A percentile compares a stretch with the other conserved stretches of the same genome.
Conservation (phyloP, 169 alveolate species). For the Babesia microti region DNA sequence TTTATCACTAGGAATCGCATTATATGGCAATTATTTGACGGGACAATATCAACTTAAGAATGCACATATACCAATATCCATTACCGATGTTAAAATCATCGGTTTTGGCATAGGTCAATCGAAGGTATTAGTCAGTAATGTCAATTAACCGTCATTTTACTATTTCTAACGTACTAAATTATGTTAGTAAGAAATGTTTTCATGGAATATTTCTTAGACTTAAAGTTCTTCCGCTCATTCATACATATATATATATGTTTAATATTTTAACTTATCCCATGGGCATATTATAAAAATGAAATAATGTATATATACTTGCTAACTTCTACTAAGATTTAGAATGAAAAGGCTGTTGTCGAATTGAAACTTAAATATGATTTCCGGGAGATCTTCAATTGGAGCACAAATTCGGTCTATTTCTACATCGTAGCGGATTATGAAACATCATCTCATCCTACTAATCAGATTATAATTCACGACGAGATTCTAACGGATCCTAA, state of each 20-base stretch:
- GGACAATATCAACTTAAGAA: slow-evolving; percentile 9
- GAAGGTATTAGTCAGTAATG: no score
- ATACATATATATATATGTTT: no score
- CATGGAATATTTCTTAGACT: no score
- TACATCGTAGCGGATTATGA: slow-evolving; percentile 41
- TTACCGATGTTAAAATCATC: slow-evolving; percentile 16
- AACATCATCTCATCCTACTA: slow-evolving; percentile 17
- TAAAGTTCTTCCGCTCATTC: no score
- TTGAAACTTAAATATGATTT: slow-evolving; percentile 26
- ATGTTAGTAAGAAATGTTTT: no score
- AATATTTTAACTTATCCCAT: background rate
- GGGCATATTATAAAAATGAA: background rate
- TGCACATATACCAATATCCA: slow-evolving; percentile 3
- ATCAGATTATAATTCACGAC: slow-evolving; percentile 33
- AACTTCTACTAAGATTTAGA: slow-evolving; percentile 4
- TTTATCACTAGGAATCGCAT: slow-evolving; percentile 17
- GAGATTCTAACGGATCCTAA: slow-evolving; percentile 7
- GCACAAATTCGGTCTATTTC: slow-evolving; percentile 25
- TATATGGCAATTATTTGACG: slow-evolving; percentile 18
- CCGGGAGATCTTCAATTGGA: slow-evolving; percentile 40
- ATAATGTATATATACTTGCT: background rate
- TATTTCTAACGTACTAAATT: no score
- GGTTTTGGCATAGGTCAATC: slow-evolving; percentile 18
- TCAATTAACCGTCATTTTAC: no score
- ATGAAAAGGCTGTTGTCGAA: slow-evolving; percentile 38